These are phyloP conservation scores for Diutina rugosa DNA, from an alignment of 1,139 yeast genomes.

Conservation along the genomic window DNA sequence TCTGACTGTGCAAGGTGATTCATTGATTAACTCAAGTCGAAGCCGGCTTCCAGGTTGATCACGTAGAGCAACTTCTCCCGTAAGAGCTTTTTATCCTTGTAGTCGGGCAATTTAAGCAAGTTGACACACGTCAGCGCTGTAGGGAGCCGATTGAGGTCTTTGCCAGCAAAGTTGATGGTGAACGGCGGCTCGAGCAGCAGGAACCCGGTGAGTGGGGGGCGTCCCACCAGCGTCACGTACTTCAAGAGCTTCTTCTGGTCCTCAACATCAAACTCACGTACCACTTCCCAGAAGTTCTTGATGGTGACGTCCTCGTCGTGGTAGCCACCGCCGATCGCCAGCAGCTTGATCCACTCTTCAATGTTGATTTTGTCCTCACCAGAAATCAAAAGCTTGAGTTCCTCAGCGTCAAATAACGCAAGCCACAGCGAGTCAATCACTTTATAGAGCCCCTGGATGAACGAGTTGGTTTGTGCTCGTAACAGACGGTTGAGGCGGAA, in stretches of 20 bases:
- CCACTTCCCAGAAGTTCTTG: conserved; percentile 59
- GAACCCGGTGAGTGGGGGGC: conserved; percentile 88
- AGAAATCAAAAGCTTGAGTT: conserved; percentile 73
- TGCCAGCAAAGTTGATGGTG: conserved; percentile 68
- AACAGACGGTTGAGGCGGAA: conserved; percentile 62
- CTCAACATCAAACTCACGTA: conserved; percentile 49
- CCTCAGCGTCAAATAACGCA: conserved; percentile 71
- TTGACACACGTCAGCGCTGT: conserved; percentile 93
- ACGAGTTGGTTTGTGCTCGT: conserved; percentile 44
- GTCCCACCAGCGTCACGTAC: conserved; percentile 83
- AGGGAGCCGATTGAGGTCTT: conserved; percentile 46
- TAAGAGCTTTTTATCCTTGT: conserved; percentile 44
- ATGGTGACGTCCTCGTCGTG: conserved; percentile 44
- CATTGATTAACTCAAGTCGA: conserved; percentile 37
- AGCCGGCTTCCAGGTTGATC: conserved; percentile 72
- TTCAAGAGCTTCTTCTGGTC: conserved; percentile 57
- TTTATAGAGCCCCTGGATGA: conserved; percentile 58
- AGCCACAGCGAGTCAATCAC: conserved; percentile 68
- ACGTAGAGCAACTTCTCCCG: conserved; percentile 60
- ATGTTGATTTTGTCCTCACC: conserved; percentile 61
- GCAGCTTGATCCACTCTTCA: conserved; percentile 50
- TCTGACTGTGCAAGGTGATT: too few species aligned
- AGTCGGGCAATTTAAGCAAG: conserved; percentile 74
- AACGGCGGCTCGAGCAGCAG: conserved; percentile 60
- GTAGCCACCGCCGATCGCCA: conserved; percentile 54